Evolutionary conservation across 345 rosid species (phyloP).

Genomic region (Gossypium sturtianum): DNA sequence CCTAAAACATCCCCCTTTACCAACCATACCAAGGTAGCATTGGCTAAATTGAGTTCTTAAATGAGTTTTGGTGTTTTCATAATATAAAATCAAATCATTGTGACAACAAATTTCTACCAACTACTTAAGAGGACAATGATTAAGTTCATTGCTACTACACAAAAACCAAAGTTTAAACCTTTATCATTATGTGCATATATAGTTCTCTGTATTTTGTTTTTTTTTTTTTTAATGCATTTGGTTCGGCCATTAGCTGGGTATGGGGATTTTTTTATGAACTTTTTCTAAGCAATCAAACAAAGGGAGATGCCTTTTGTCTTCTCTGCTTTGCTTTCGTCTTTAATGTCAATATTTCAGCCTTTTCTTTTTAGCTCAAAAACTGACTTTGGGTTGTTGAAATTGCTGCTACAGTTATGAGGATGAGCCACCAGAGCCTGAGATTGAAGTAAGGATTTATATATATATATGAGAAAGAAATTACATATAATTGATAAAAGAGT

Average conservation of each 20-base stretch:
- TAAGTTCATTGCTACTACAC: no score
- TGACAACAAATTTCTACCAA: no score
- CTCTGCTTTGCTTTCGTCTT: neutral
- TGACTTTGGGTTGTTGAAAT: constrained; percentile 4
- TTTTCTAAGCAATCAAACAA: no score
- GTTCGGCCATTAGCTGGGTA: neutral
- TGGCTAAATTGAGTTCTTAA: no score
- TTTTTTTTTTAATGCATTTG: neutral
- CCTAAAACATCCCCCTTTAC: no score
- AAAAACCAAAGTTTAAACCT: no score
- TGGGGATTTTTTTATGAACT: no score
- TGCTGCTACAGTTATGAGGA: constrained; percentile 63
- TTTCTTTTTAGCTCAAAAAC: neutral
- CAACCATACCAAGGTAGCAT: no score
- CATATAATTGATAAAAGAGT: neutral
- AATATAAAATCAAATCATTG: no score
- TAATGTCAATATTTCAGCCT: neutral
- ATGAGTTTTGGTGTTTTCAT: no score
- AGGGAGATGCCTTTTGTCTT: neutral
- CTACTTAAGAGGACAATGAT: no score
- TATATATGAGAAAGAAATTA: neutral
- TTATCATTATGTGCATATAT: no score
- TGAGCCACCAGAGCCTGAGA: constrained; percentile 81
- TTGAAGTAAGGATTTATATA: constrained; percentile 44
- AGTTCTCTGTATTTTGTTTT: neutral